Evolutionary conservation across 495 filamentous ascomycete genomes (phyloP).

Genomic region (Lepraria neglecta): DNA sequence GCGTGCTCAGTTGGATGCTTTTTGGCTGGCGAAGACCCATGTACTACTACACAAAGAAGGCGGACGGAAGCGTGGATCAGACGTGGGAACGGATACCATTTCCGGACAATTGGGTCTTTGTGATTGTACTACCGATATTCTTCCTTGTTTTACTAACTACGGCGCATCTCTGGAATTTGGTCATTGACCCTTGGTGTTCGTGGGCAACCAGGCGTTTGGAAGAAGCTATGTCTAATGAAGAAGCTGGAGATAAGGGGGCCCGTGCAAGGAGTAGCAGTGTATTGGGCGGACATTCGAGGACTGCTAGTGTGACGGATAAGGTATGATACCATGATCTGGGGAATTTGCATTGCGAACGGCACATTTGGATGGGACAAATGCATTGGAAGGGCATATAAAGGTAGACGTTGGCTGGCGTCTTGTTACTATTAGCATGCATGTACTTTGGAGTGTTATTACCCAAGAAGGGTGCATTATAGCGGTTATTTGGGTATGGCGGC

Average conservation of each 20-base stretch:
- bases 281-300: constrained; percentile 1
- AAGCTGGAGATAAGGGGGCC: not conserved
- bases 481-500: too few relatives aligned
- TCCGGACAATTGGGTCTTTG: constrained; percentile 19
- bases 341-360: not conserved
- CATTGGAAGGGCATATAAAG: not conserved
- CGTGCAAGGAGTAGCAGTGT: constrained; percentile 10
- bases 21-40: constrained; percentile 20
- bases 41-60: constrained; percentile 8
- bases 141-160: constrained; percentile 13
- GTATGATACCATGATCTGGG: constrained; percentile 14
- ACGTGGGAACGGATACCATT: constrained; percentile 16
- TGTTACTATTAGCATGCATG: too few relatives aligned
- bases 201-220: constrained; percentile 15
- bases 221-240: constrained; percentile 15
- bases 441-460: too few relatives aligned
- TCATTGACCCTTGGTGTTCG: constrained; percentile 23
- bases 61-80: constrained; percentile 4
- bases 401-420: too few relatives aligned
- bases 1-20: constrained; percentile 26
- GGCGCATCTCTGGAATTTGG: constrained; percentile 22
- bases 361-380: not conserved
- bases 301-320: not conserved
- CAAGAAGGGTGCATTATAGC: too few relatives aligned
- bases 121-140: constrained; percentile 14